phyloP scores from a whole-genome alignment of 768 basidiomycete species.

The Lactifluus pinguis region DNA sequence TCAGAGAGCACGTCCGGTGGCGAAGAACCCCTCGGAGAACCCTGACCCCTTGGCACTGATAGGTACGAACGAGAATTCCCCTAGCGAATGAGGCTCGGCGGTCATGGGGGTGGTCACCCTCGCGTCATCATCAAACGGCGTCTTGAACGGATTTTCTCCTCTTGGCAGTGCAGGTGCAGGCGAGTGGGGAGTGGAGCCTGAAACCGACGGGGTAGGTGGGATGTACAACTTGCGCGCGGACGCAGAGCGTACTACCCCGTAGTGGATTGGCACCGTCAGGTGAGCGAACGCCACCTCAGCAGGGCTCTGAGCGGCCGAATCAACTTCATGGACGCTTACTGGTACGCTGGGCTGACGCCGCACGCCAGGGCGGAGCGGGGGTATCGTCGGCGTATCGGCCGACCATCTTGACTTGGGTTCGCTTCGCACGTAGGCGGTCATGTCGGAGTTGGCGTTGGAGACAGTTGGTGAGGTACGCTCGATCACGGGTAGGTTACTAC shows the following conservation, averaged over 20 bases:
- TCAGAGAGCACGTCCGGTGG: slow-evolving; percentile 12
- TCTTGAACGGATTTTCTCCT: slow-evolving; percentile 55
- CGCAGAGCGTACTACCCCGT: background rate
- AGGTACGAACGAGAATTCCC: slow-evolving; percentile 5
- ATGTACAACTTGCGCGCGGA: slow-evolving; percentile 1
- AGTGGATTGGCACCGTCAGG: slow-evolving; percentile 14
- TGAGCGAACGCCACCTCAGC: slow-evolving; percentile 23
- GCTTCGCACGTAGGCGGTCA: background rate
- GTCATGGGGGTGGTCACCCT: slow-evolving; percentile 5
- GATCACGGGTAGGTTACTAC: slow-evolving; percentile 23
- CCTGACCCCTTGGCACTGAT: background rate
- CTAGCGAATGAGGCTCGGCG: background rate
- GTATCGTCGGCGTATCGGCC: slow-evolving; percentile 20
- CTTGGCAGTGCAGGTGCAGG: slow-evolving; percentile 29
- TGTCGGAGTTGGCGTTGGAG: slow-evolving; percentile 8
- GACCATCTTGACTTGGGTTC: slow-evolving; percentile 27
- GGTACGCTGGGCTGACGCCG: slow-evolving; percentile 32
- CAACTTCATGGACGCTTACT: slow-evolving; percentile 26
- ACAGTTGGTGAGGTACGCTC: slow-evolving; percentile 22
- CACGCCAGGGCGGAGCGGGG: slow-evolving; percentile 7
- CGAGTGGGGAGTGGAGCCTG: slow-evolving; percentile 28
- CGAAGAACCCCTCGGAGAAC: background rate
- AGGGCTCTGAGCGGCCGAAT: slow-evolving; percentile 23
- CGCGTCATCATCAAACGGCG: slow-evolving; percentile 70
- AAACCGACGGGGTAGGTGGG: slow-evolving; percentile 30